Base-by-base conservation (phyloP, 2,329 filamentous ascomycete species). In the Lachnellula occidentalis region DNA sequence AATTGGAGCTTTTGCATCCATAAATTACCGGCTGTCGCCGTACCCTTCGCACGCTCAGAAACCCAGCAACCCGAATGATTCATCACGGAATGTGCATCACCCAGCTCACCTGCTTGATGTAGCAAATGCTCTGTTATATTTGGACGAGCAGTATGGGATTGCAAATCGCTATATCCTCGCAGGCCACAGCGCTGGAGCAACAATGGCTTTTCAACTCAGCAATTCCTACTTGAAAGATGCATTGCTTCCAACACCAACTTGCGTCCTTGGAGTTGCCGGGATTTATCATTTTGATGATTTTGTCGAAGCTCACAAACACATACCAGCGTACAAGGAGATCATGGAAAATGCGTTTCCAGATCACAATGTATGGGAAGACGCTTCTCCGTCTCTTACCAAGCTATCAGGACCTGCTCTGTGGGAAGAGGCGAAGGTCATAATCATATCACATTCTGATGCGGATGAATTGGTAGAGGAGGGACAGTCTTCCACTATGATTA, bases 231-330 rank as follows among this genome's bases (percentile, higher is more conserved):
- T 57, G 12, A 65, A 70, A 24, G 55, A 71, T 17, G 62, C 55
- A 48, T 50, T 54, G 53, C 48, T 61, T 43, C 69, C 67, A 5
- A 65, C 74, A 17, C 82, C 82, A 0, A 64, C 71, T 2, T 79
- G 77, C 4, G 70, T 88, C n/a, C 66, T 88, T 4, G 78, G 82
- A 41, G 69, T 88, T 34, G 78, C 79, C 54, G 86, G 86, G 1
- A 81, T 90, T 21, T 88, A 88, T 69, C 79, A 87, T 64, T 70
- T 90, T n/a, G 74, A 74, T 4, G 75, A 74, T 0, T 68, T 88
- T n/a, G 64, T 78, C 0, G 58, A 65, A 14, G 71, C 73, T 42
- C 76, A 79, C 47, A 58, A 60, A 4, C 71, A 76, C 24, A 68
- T 73, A 46, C 73, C 76, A 7, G 73, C 78, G 36, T 90, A 90